Conservation (phyloP, 139 green algal species). For the Eudorina sp. region DNA sequence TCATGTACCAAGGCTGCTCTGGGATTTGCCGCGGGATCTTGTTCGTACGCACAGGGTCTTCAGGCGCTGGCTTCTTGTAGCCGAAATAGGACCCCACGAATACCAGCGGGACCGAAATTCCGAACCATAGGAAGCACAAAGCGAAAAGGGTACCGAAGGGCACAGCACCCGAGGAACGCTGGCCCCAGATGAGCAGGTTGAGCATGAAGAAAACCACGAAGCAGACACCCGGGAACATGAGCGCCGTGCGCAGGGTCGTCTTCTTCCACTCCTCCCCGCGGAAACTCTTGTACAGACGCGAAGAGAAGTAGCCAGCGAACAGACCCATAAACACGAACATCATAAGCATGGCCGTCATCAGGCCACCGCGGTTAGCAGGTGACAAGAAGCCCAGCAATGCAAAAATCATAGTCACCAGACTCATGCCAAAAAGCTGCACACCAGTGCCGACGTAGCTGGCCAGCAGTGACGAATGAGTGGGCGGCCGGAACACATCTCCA, state of each 20-base stretch:
- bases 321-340: slow-evolving; percentile 99
- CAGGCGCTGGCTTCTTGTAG: slow-evolving; percentile 76
- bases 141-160: slow-evolving; percentile 97
- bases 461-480: slow-evolving; percentile 79
- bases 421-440: slow-evolving; percentile 95
- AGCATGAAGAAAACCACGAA: slow-evolving; percentile 95
- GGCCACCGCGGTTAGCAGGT: slow-evolving; percentile 96
- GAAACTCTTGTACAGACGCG: slow-evolving; percentile 93
- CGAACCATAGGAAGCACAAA: slow-evolving; percentile 98
- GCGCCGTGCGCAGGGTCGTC: slow-evolving; percentile 93
- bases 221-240: slow-evolving; percentile 92
- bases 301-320: slow-evolving; percentile 94
- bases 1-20: slow-evolving; percentile 98
- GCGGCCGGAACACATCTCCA: slow-evolving; percentile 98
- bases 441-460: slow-evolving; percentile 94
- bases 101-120: slow-evolving; percentile 96
- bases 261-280: slow-evolving; percentile 92
- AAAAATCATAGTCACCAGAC: slow-evolving; percentile 96
- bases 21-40: slow-evolving; percentile 99
- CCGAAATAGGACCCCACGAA: slow-evolving; percentile 97
- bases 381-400: slow-evolving; percentile 97
- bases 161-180: slow-evolving; percentile 93
- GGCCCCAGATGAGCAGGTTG: slow-evolving; percentile 95
- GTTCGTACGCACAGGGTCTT: slow-evolving; percentile 95
- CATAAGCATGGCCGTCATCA: slow-evolving; percentile 97